phyloP scores from a whole-genome alignment of 2,329 filamentous ascomycete genomes.

The Talaromyces sp. region DNA sequence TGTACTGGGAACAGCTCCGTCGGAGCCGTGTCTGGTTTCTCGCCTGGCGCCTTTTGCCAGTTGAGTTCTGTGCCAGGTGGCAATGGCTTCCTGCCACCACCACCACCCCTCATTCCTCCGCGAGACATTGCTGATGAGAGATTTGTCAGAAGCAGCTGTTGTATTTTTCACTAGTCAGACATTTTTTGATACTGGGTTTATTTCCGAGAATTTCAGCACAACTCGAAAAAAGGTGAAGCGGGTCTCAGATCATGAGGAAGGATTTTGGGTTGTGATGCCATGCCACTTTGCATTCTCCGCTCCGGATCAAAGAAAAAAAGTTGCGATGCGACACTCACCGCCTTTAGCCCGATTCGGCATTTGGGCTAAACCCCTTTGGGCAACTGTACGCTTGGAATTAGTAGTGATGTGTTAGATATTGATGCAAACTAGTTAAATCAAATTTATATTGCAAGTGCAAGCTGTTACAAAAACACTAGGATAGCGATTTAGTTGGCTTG shows the following conservation, averaged over 20 bases:
- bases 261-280: not conserved
- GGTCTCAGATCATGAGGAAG: not conserved
- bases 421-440: too few relatives aligned
- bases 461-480: too few relatives aligned
- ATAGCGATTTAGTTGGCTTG: too few relatives aligned
- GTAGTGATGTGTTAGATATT: not conserved
- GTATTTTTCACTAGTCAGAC: not conserved
- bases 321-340: slow-evolving; percentile 19
- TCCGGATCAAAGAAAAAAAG: slow-evolving; percentile 11
- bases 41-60: slow-evolving; percentile 36
- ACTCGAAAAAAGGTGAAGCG: not conserved
- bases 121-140: slow-evolving; percentile 30
- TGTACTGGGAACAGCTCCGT: slow-evolving; percentile 46
- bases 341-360: slow-evolving; percentile 11
- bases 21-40: slow-evolving; percentile 40
- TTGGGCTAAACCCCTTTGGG: not conserved
- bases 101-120: slow-evolving; percentile 34
- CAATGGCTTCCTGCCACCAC: slow-evolving; percentile 26
- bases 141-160: not conserved
- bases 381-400: not conserved
- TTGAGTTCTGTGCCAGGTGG: slow-evolving; percentile 39
- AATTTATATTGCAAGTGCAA: too few relatives aligned
- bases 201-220: not conserved
- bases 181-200: not conserved
- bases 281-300: not conserved